Conservation (phyloP, 2,329 filamentous ascomycete species). For the Epichloe aotearoae region DNA sequence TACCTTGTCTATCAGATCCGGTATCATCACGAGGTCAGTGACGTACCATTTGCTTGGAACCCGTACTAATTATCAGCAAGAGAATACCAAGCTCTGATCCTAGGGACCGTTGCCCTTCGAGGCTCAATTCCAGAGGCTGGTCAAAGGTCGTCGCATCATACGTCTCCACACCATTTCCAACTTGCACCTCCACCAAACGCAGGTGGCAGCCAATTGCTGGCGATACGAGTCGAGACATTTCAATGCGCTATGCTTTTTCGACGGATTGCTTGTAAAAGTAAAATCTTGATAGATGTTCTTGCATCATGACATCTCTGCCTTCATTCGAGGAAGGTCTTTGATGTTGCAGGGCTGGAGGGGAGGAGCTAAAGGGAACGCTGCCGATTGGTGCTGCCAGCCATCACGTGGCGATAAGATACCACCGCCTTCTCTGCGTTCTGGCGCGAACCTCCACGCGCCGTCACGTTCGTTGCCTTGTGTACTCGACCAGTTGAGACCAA, state of each 20-base stretch:
- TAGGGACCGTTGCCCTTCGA: slow-evolving; percentile 3
- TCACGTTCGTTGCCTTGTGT: slow-evolving; percentile 1
- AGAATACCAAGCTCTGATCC: slow-evolving; percentile 3
- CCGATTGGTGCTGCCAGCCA: slow-evolving; percentile 13
- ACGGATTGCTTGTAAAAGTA: background rate
- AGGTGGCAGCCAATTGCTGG: slow-evolving; percentile 6
- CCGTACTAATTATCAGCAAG: background rate
- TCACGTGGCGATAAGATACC: slow-evolving; percentile 12
- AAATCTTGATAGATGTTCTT: background rate
- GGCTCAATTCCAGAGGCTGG: slow-evolving; percentile 3
- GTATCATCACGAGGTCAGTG: background rate
- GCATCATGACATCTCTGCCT: no score
- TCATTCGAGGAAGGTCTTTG: no score
- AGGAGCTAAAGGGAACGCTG: slow-evolving; percentile 7
- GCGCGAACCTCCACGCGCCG: slow-evolving; percentile 2
- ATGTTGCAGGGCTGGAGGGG: background rate
- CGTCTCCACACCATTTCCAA: slow-evolving; percentile 1
- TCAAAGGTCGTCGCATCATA: slow-evolving; percentile 1
- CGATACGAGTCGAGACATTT: slow-evolving; percentile 4
- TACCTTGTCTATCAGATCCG: slow-evolving; percentile 1
- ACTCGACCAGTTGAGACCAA: background rate
- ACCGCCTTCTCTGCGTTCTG: background rate
- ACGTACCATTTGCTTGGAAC: slow-evolving; percentile 5
- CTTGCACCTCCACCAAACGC: slow-evolving; percentile 3
- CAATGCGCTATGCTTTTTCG: background rate